Evolutionary conservation across 1,284 basidiomycete genomes (phyloP).

Genomic region (Pseudozyma thailandica): DNA sequence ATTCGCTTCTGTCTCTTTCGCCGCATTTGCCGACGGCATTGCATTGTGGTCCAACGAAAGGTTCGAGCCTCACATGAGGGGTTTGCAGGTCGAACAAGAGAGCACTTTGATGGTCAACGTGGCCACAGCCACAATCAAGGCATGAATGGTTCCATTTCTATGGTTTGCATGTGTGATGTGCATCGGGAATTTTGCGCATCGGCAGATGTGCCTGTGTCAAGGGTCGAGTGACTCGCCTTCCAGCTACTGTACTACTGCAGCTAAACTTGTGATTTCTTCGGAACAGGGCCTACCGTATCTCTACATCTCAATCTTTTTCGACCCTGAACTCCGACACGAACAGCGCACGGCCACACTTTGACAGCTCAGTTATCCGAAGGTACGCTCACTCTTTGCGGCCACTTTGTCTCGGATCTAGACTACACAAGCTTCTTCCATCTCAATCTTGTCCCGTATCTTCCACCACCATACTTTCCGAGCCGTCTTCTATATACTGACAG

Average conservation of each 20-base stretch:
- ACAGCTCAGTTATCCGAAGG: neutral
- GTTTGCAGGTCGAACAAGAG: too few relatives aligned
- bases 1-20: slow-evolving; percentile 15
- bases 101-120: too few relatives aligned
- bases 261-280: neutral
- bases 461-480: neutral
- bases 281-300: neutral
- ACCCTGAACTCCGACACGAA: slow-evolving; percentile 1
- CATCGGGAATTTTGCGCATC: slow-evolving; percentile 22
- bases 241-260: too few relatives aligned
- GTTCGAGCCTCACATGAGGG: too few relatives aligned
- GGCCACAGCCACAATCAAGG: too few relatives aligned
- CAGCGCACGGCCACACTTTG: slow-evolving; percentile 1
- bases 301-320: too few relatives aligned
- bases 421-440: neutral
- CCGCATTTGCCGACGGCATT: slow-evolving; percentile 20
- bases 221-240: slow-evolving; percentile 1
- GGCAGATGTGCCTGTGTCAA: neutral
- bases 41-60: too few relatives aligned
- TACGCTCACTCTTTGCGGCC: neutral
- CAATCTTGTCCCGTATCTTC: neutral
- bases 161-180: slow-evolving; percentile 2
- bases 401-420: too few relatives aligned
- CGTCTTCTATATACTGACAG: neutral
- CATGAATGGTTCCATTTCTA: neutral